Conservation (phyloP, 73 alveolate species). For the Blepharisma stoltei region DNA sequence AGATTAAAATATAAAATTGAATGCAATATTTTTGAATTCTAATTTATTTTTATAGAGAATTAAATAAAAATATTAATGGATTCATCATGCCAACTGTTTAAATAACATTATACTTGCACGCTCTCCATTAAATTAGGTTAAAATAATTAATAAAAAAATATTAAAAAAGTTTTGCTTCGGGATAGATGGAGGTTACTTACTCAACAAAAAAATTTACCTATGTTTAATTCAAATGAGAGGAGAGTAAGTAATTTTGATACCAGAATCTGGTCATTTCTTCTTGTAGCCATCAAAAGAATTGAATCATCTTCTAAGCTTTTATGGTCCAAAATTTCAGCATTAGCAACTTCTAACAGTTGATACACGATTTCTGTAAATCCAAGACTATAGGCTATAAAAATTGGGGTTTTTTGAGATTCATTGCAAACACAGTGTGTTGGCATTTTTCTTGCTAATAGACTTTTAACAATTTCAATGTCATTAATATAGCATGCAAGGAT, state of each 20-base stretch:
- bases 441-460: neutral
- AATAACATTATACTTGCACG: too few relatives aligned
- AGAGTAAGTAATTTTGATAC: neutral
- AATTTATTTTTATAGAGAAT: too few relatives aligned
- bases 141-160: too few relatives aligned
- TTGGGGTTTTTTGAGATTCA: neutral
- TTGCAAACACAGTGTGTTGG: neutral
- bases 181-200: too few relatives aligned
- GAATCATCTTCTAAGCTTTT: neutral
- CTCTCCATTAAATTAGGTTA: too few relatives aligned
- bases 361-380: neutral
- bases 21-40: too few relatives aligned
- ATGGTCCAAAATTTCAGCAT: neutral
- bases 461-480: neutral
- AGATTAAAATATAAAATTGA: too few relatives aligned
- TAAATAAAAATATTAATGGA: too few relatives aligned
- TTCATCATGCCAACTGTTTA: too few relatives aligned
- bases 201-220: too few relatives aligned
- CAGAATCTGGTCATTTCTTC: neutral
- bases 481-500: conserved; percentile 19
- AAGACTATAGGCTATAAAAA: conserved; percentile 14
- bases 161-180: too few relatives aligned
- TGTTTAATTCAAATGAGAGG: too few relatives aligned
- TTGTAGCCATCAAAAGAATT: neutral
- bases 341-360: neutral